Percentiles rank a stretch among this genome's conserved stretches.
These are phyloP conservation scores for Saxophila tyrrhenica DNA, from an alignment of 495 filamentous ascomycete genomes.

Conservation along the genomic window DNA sequence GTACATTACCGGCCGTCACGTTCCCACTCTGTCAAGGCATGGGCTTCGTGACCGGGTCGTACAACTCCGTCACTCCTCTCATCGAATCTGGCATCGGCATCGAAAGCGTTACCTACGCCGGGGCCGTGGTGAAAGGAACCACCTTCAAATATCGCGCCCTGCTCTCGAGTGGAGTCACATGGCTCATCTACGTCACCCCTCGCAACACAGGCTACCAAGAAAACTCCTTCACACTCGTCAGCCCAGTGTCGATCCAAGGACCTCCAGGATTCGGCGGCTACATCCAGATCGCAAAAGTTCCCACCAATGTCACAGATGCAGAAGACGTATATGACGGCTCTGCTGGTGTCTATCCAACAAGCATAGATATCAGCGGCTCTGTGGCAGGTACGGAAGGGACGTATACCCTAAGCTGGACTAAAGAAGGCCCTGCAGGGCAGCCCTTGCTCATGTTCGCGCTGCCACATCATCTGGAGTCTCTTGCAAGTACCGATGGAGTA, in stretches of 20 bases:
- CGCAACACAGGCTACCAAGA: conserved; percentile 33
- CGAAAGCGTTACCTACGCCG: conserved; percentile 49
- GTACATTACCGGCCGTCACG: conserved; percentile 46
- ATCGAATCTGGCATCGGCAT: conserved; percentile 67
- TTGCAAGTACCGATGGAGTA: conserved; percentile 50
- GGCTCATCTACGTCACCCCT: conserved; percentile 71
- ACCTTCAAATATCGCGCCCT: conserved; percentile 67
- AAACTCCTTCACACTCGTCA: conserved; percentile 34
- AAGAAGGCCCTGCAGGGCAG: conserved; percentile 45
- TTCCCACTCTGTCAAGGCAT: conserved; percentile 86
- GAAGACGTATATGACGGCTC: conserved; percentile 64
- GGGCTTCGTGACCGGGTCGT: conserved; percentile 75
- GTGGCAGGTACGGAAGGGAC: conserved; percentile 47
- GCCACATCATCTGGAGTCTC: conserved; percentile 72
- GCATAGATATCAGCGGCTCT: conserved; percentile 50
- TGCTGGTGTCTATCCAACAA: conserved; percentile 60
- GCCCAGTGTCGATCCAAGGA: conserved; percentile 40
- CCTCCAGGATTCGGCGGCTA: conserved; percentile 49
- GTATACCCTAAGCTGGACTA: conserved; percentile 64
- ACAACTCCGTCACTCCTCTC: conserved; percentile 54
- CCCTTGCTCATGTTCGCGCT: conserved; percentile 76
- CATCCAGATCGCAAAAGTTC: conserved; percentile 72
- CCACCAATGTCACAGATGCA: conserved; percentile 40
- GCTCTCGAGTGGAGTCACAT: conserved; percentile 60
- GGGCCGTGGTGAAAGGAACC: conserved; percentile 43